A percentile compares a stretch with the other conserved stretches of the same genome.
phyloP scores from a whole-genome alignment of 139 green algal species.

The Prasinococcaceae sp. region DNA sequence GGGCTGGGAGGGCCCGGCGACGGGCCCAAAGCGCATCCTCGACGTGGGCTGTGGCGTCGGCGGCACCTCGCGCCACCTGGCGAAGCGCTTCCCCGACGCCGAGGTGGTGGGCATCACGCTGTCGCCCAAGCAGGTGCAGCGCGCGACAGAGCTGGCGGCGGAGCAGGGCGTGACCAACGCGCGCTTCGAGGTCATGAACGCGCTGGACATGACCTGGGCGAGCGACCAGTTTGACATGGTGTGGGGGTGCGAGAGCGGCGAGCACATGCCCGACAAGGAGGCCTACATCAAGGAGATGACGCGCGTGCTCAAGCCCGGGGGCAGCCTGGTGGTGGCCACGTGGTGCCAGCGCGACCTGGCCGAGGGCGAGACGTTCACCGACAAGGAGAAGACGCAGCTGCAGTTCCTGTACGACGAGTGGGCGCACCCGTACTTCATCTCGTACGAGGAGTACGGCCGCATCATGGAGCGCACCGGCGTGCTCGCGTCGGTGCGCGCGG shows the following conservation, averaged over 20 bases:
- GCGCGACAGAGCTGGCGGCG: conserved; percentile 61
- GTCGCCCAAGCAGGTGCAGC: conserved; percentile 38
- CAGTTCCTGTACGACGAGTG: conserved; percentile 91
- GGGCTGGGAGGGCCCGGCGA: conserved; percentile 10
- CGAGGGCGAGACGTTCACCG: conserved; percentile 33
- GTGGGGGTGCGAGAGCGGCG: conserved; percentile 90
- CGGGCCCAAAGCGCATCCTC: conserved; percentile 45
- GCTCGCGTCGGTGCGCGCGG: conserved; percentile 35
- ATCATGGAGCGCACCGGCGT: conserved; percentile 55
- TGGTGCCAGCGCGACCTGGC: conserved; percentile 35
- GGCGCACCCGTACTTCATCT: conserved; percentile 92
- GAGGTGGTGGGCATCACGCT: conserved; percentile 78
- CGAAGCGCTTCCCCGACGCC: conserved; percentile 49
- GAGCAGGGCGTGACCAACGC: conserved; percentile 55
- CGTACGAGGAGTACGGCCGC: conserved; percentile 72
- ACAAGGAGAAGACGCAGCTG: conserved; percentile 54
- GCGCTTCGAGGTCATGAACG: conserved; percentile 75
- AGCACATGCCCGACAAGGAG: conserved; percentile 97
- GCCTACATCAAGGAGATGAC: conserved; percentile 80
- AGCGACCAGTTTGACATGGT: conserved; percentile 89
- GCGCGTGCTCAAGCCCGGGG: conserved; percentile 75
- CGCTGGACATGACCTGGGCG: conserved; percentile 70
- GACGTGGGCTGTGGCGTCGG: conserved; percentile 92
- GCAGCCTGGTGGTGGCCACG: conserved; percentile 38
- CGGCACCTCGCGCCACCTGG: conserved; percentile 67